A percentile compares a stretch with the other conserved stretches of the same genome.
Conservation (phyloP, 1,284 basidiomycete species). For the Vanrija sp. region DNA sequence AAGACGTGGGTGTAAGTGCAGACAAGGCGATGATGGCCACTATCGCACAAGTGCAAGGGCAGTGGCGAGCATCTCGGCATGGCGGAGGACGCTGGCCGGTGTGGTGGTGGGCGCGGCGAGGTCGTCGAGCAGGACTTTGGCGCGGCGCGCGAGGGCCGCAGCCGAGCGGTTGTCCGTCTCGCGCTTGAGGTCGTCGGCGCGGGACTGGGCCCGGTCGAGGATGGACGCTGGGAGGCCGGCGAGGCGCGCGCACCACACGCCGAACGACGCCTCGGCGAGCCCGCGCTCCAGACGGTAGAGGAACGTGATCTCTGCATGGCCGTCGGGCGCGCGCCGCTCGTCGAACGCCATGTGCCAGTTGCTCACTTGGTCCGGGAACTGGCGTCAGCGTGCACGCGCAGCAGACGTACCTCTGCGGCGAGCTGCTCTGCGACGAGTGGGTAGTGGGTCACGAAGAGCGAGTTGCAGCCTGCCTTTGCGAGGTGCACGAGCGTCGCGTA, state of each 20-base stretch:
- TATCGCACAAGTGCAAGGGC: no score
- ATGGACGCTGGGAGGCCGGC: conserved; percentile 70
- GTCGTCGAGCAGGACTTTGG: conserved; percentile 13
- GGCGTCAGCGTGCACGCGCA: conserved; percentile 34
- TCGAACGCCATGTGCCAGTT: conserved; percentile 86
- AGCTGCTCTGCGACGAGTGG: conserved; percentile 56
- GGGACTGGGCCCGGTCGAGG: conserved; percentile 58
- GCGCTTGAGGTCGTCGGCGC: conserved; percentile 58
- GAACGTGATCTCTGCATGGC: conserved; percentile 74
- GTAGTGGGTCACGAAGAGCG: conserved; percentile 92
- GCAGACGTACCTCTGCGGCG: conserved; percentile 58
- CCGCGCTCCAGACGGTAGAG: conserved; percentile 70
- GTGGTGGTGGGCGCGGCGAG: background rate
- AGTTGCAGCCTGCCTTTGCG: conserved; percentile 64
- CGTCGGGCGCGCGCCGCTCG: conserved; percentile 55
- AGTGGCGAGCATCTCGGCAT: no score
- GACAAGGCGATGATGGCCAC: no score
- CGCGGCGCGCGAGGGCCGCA: conserved; percentile 17
- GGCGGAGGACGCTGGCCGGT: no score
- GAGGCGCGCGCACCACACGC: conserved; percentile 83
- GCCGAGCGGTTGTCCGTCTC: conserved; percentile 27
- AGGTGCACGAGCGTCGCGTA: conserved; percentile 71
- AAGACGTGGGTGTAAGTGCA: no score
- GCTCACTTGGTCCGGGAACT: conserved; percentile 51
- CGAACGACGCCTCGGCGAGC: conserved; percentile 75